These are phyloP conservation scores for Atalantia buxifolia DNA, from an alignment of 345 rosid genomes.

Conservation along the genomic window DNA sequence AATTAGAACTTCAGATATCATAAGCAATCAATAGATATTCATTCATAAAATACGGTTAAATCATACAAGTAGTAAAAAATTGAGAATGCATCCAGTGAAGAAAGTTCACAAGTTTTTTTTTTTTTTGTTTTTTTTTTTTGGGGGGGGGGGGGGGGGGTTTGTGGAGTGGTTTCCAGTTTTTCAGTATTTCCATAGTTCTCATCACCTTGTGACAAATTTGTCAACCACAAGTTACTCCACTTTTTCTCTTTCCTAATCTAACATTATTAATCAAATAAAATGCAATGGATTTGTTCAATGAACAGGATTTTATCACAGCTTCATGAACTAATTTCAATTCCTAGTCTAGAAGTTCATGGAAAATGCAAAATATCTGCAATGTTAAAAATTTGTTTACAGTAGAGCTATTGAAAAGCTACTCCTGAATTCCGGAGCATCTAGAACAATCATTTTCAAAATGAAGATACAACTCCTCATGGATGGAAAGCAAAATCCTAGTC, in stretches of 20 bases:
- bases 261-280: neutral
- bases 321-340: neutral
- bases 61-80: neutral
- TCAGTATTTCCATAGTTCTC: neutral
- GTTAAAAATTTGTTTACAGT: neutral
- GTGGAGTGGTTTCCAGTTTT: too few relatives aligned
- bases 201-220: neutral
- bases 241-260: neutral
- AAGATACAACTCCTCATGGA: conserved; percentile 14
- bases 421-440: neutral
- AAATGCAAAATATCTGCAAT: neutral
- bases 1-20: neutral
- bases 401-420: neutral
- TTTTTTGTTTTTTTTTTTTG: too few relatives aligned
- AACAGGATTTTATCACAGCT: neutral
- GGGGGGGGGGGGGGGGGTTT: too few relatives aligned
- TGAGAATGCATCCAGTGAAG: neutral
- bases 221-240: neutral
- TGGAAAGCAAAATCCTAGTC: conserved; percentile 15
- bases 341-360: neutral
- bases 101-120: neutral
- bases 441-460: neutral
- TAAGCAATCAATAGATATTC: neutral
- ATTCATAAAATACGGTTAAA: neutral
- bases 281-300: neutral